Percentiles rank a stretch among this genome's conserved stretches.
Conservation (phyloP, 2,329 filamentous ascomycete genomes). For the Pyrenochaeta sp. region DNA sequence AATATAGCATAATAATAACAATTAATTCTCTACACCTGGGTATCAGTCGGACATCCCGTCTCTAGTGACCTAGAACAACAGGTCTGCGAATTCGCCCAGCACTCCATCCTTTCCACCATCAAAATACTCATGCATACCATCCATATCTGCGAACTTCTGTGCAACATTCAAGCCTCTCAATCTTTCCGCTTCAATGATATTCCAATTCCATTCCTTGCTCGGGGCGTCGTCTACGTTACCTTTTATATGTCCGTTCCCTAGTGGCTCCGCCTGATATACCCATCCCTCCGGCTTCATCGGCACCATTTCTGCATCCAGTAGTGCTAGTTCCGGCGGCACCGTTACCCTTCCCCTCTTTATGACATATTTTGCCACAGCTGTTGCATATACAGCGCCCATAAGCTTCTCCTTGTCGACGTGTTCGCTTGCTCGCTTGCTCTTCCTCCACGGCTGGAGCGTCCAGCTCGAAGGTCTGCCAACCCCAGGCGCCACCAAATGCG, state of each 20-base stretch:
- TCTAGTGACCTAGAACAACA: constrained; percentile 33
- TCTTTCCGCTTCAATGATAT: constrained; percentile 66
- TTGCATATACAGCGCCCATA: constrained; percentile 57
- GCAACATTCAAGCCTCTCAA: constrained; percentile 64
- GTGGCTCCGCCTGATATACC: constrained; percentile 27
- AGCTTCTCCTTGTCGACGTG: constrained; percentile 45
- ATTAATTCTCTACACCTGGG: not conserved
- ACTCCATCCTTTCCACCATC: constrained; percentile 53
- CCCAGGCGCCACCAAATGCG: constrained; percentile 58
- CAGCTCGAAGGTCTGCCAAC: constrained; percentile 52
- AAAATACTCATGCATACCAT: constrained; percentile 63
- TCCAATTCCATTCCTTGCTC: constrained; percentile 65
- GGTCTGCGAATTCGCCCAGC: constrained; percentile 54
- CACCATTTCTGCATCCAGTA: constrained; percentile 76
- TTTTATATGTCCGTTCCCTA: constrained; percentile 18
- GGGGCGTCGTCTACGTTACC: constrained; percentile 24
- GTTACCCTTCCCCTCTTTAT: constrained; percentile 72
- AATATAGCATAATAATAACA: no score
- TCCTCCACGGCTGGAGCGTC: constrained; percentile 58
- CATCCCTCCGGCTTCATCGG: constrained; percentile 73
- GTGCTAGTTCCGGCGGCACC: constrained; percentile 79
- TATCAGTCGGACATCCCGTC: not conserved
- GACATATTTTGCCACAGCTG: constrained; percentile 60
- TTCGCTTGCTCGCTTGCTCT: constrained; percentile 24
- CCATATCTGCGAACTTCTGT: constrained; percentile 63